phyloP scores from a whole-genome alignment of 805 yeast species.

The Kregervanrija delftensis region DNA sequence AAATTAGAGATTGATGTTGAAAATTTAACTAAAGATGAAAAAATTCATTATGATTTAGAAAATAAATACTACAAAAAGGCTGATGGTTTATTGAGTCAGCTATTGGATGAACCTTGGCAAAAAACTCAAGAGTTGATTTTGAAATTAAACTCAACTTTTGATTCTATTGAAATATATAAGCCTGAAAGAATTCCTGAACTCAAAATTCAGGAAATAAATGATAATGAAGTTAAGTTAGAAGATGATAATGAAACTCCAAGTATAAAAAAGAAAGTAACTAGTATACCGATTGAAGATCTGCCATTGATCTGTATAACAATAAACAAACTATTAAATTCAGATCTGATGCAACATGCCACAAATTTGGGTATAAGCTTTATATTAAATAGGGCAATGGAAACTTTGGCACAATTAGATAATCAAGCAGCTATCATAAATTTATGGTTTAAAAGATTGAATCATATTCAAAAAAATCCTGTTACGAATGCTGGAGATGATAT shows the following conservation, averaged over 20 bases:
- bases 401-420: conserved; percentile 34
- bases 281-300: not conserved
- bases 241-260: not conserved
- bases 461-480: conserved; percentile 42
- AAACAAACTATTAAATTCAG: conserved; percentile 1
- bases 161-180: conserved; percentile 4
- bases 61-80: conserved; percentile 51
- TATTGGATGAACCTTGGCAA: conserved; percentile 37
- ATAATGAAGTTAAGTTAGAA: not conserved
- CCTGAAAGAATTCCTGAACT: not conserved
- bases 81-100: conserved; percentile 47
- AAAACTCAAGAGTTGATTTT: conserved; percentile 27
- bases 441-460: conserved; percentile 41
- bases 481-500: conserved; percentile 16
- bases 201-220: not conserved
- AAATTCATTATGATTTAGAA: conserved; percentile 39
- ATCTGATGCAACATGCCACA: conserved; percentile 5
- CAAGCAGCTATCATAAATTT: conserved; percentile 47
- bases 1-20: conserved; percentile 19
- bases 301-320: conserved; percentile 7
- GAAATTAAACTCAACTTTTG: conserved; percentile 19
- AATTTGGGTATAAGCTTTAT: conserved; percentile 17
- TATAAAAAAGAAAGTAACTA: not conserved
- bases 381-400: conserved; percentile 19
- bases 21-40: conserved; percentile 15